A percentile compares a stretch with the other conserved stretches of the same genome.
phyloP scores from a whole-genome alignment of 1,139 yeast genomes.

The Groenewaldozyma auringiensis region DNA sequence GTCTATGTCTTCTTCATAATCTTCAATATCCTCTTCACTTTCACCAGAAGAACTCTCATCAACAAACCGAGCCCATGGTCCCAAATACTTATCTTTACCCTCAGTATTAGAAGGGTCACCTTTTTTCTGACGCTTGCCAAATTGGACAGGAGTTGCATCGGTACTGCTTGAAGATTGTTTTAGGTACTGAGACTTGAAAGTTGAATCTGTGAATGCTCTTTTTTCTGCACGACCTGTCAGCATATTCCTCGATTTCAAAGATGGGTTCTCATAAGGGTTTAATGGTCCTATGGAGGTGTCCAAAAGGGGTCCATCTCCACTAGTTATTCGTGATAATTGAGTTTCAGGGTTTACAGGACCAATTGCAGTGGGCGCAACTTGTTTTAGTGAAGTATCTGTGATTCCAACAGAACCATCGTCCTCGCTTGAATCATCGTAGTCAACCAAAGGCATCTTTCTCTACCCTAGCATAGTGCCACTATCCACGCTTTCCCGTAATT shows the following conservation, averaged over 20 bases:
- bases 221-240: conserved; percentile 35
- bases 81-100: conserved; percentile 41
- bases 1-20: conserved; percentile 15
- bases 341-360: conserved; percentile 2
- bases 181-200: conserved; percentile 38
- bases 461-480: background rate
- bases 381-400: background rate
- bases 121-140: conserved; percentile 29
- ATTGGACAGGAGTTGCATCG: conserved; percentile 21
- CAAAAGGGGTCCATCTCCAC: background rate
- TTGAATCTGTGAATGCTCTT: conserved; percentile 35
- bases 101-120: conserved; percentile 35
- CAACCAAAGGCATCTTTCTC: conserved; percentile 9
- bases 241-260: conserved; percentile 18
- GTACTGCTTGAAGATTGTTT: background rate
- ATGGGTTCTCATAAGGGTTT: conserved; percentile 12
- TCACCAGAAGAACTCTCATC: conserved; percentile 16
- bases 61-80: conserved; percentile 53
- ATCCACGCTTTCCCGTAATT: too few species aligned
- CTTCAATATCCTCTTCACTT: conserved; percentile 21
- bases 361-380: conserved; percentile 13
- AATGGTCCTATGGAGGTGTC: conserved; percentile 9
- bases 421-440: conserved; percentile 11
- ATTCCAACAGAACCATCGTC: conserved; percentile 2
- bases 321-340: background rate